phyloP scores from a whole-genome alignment of 768 basidiomycete species.

The Termitomyces sp. region DNA sequence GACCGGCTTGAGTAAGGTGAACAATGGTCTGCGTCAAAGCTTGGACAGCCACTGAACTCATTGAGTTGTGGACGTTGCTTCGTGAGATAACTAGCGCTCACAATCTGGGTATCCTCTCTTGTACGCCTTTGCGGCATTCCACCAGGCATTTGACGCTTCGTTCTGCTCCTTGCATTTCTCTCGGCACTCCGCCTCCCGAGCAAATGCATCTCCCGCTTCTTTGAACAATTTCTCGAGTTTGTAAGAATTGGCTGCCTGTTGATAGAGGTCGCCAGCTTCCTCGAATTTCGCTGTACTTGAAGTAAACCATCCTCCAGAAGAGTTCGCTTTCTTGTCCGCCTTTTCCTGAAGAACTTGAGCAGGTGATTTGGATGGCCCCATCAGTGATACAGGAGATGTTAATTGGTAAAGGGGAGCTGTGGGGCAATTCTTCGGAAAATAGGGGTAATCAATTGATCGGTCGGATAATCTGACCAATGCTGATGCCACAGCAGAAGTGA shows the following conservation, averaged over 20 bases:
- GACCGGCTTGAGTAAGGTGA: slow-evolving; percentile 76
- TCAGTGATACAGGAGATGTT: slow-evolving; percentile 22
- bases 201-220: slow-evolving; percentile 88
- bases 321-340: slow-evolving; percentile 88
- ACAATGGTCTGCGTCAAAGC: slow-evolving; percentile 81
- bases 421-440: neutral
- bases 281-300: slow-evolving; percentile 82
- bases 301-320: slow-evolving; percentile 85
- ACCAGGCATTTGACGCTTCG: slow-evolving; percentile 98
- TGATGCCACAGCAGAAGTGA: neutral
- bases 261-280: slow-evolving; percentile 93
- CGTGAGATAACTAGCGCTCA: slow-evolving; percentile 30
- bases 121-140: slow-evolving; percentile 96
- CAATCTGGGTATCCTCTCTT: slow-evolving; percentile 84
- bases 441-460: slow-evolving; percentile 8
- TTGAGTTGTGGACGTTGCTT: neutral
- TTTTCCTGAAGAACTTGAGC: slow-evolving; percentile 75
- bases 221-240: slow-evolving; percentile 90
- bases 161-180: slow-evolving; percentile 82
- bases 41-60: slow-evolving; percentile 73
- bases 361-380: slow-evolving; percentile 66
- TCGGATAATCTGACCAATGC: slow-evolving; percentile 4
- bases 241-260: slow-evolving; percentile 90
- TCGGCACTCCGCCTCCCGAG: slow-evolving; percentile 91
- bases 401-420: neutral